Evolutionary conservation across 441 rosid species (phyloP), one percentile per base, ranked within the genome.

Genomic region (Biscutella laevigata): DNA sequence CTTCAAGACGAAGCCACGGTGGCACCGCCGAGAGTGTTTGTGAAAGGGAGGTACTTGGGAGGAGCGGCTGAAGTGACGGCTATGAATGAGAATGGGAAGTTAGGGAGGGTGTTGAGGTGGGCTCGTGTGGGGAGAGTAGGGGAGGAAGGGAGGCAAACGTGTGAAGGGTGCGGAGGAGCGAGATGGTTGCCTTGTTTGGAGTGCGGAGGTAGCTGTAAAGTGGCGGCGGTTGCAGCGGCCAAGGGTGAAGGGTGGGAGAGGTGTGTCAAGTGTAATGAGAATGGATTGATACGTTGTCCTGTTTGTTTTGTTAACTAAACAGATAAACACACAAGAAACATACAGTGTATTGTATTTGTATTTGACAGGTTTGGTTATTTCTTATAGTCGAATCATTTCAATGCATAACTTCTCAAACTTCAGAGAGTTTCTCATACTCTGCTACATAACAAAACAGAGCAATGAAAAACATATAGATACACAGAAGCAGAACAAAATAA

Each of bases 131-230:
- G 77, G 63, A 75, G 73, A 39, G 83, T 77, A 20, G 60, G 76
- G 8, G 71, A 67, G 6, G 72, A 67, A 55, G 95, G 94, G 48
- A 73, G 85, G 55, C 77, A 53, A 10, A 81, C 72, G 62, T 91
- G 96, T 9, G 88, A 74, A 57, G 90, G 90, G 15, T 85, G 98
- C 12, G 94, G 95, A 2, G 98, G 90, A 21, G 86, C 82, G 0
- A 70, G 90, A 64, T 91, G 90, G 59, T 72, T 85, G 68, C 88
- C 89, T 11, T 85, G 95, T 71, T 45, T 82, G 47, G 88, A 77
- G 0, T 88, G 98, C 22, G 79, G 86, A 1, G 96, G 98, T 19
- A 88, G 96, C 26, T 77, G 94, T 13, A 91, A 80, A 78, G 82
- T 87, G 37, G 32, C 67, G 43, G 62, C 75, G 27, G 71, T 41